Evolutionary conservation across 352 stramenopile species (phyloP), one percentile per base, ranked within the genome.

Genomic region (Phytophthora nicotianae): DNA sequence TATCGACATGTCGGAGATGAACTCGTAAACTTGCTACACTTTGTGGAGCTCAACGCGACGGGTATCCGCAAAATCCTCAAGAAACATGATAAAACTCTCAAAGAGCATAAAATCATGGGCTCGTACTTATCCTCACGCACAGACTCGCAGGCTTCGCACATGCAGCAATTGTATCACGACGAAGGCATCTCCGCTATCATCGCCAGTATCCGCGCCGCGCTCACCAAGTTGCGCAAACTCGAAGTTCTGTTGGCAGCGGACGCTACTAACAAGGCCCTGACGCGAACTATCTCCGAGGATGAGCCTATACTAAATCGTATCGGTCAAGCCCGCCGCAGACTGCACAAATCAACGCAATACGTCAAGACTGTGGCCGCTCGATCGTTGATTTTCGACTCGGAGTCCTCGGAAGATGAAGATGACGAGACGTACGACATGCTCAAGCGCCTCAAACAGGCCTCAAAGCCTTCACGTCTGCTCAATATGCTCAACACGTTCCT

Each of bases 401-500:
- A 95, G n/a, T 81, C 77, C 20, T 91, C 82, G 8, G 84, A 95
- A 61, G 86, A 95, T 21, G 86, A 95, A 72, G 86, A 92, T 29
- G 86, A 94, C 37, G 73, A 75, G 16, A 65, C 60, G 55, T 89
- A 89, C 62, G 60, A 77, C 29, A 71, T 86, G 45, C 81, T 92
- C 66, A 86, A 80, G 43, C 64, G 74, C 14, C 64, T 80, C 6
- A 64, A 58, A 35, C 64, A 79, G 40, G 62, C 69, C 26, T 92
- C 82, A 4, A 67, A 90, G 50, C 66, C 83, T 11, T 96, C 88
- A 17, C 80, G 88, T 41, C 74, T 90, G 47, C 83, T 99, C 51
- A 99, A 99, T 76, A 91, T 99, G 71, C 72, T 90, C 6, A 96
- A 84, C 43, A 98, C 95, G 3, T 97, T 98, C 74, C 75, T 99